Evolutionary conservation across 345 rosid genomes (phyloP), one percentile per base, ranked within the genome.

Genomic region (Physaria fendleri): DNA sequence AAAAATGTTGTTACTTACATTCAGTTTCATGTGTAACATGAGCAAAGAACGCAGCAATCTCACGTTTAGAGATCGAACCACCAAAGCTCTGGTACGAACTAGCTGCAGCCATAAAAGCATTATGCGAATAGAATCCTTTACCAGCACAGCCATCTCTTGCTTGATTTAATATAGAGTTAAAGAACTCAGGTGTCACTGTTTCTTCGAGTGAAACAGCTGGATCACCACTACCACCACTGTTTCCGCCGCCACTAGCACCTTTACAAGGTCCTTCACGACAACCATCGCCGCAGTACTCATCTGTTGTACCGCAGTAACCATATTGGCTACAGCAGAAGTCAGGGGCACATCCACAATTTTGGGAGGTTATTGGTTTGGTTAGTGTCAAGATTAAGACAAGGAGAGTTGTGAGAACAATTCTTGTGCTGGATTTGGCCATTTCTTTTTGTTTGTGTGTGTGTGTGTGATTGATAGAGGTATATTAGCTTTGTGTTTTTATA

Each of bases 21-120:
- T 74, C 79, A 71, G 94, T 89, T 56, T 85, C 91, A 20, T 82
- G 94, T 0, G 94, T 85, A 56, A 73, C 80, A 39, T 89, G 94
- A 4, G 91, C 94, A 29, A 89, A 89, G 72, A 82, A 83, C 4
- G 87, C 91, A 8, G 96, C 96, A 13, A 88, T 81, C 61, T 85
- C 90, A 11, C 96, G 82, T 62, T 71, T 82, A 3, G 81, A 73
- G 35, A 75, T 82, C 6, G 77, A 79, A 18, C 29, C 68, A 45
- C 87, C 97, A 11, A 89, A 89, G 32, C 37, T 51, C 11, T 79
- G 49, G 23, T 56, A 85, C 0, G 85, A 66, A 17, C 40, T 27
- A 3, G 73, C 61, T 8, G 90, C 96, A 0, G 60, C 59, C 0
- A 88, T 74, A 61, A 88, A 85, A 5, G 74, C 74, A 4, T 66